A percentile compares a stretch with the other conserved stretches of the same genome.
Evolutionary conservation across 768 basidiomycete genomes (phyloP).

Genomic region (Phanerochaete sordida): DNA sequence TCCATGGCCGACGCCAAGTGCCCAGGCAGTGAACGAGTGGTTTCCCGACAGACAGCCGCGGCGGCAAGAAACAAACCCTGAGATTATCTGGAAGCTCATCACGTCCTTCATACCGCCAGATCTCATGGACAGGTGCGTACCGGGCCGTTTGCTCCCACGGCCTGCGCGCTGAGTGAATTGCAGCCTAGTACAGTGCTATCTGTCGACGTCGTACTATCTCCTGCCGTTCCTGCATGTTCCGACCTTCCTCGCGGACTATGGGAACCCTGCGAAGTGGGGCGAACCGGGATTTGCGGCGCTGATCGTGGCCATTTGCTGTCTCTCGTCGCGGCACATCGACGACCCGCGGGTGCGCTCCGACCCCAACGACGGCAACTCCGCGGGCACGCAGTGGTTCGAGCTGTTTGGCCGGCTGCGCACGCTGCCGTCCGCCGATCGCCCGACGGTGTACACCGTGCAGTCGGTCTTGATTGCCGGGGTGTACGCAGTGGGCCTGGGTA

Average conservation of each 20-base stretch:
- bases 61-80: conserved; percentile 79
- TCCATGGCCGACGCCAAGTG: conserved; percentile 7
- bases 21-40: conserved; percentile 44
- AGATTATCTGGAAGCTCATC: conserved; percentile 82
- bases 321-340: conserved; percentile 90
- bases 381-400: conserved; percentile 90
- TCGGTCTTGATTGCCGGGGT: conserved; percentile 89
- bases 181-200: conserved; percentile 77
- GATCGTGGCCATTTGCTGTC: conserved; percentile 88
- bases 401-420: conserved; percentile 83
- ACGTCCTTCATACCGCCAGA: conserved; percentile 85
- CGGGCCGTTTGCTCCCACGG: conserved; percentile 11
- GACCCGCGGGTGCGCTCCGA: conserved; percentile 86
- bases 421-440: conserved; percentile 84
- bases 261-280: conserved; percentile 92
- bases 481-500: conserved; percentile 88
- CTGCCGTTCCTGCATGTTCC: conserved; percentile 93
- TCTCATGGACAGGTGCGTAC: conserved; percentile 84
- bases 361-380: conserved; percentile 79
- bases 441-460: conserved; percentile 90
- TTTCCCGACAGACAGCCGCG: conserved; percentile 80
- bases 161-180: conserved; percentile 10
- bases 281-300: conserved; percentile 94
- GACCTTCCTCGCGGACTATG: conserved; percentile 86
- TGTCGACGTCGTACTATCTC: conserved; percentile 92